These are phyloP conservation scores for Lactarius deliciosus DNA, from an alignment of 768 basidiomycete species.

Conservation along the genomic window DNA sequence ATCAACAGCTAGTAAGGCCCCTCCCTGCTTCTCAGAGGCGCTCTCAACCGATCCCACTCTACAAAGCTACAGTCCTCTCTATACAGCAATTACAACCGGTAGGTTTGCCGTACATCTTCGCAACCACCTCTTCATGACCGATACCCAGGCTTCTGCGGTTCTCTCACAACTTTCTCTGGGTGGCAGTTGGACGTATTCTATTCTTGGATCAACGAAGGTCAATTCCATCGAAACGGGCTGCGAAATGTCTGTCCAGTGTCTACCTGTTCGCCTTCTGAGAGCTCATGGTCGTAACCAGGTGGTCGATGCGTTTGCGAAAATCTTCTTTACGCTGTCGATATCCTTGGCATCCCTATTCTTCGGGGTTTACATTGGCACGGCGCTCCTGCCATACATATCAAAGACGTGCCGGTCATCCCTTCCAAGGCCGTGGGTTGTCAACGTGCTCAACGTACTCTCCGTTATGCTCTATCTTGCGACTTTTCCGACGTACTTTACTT, in stretches of 20 bases:
- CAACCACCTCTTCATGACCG: constrained; percentile 5
- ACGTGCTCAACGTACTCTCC: constrained; percentile 50
- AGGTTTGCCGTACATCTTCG: constrained; percentile 24
- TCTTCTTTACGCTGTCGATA: constrained; percentile 73
- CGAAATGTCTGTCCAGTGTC: constrained; percentile 56
- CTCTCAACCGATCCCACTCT: constrained; percentile 2
- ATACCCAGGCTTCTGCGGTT: constrained; percentile 86
- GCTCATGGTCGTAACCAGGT: constrained; percentile 49
- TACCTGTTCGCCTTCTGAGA: neutral
- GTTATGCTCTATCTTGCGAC: constrained; percentile 71
- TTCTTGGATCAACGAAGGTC: constrained; percentile 74
- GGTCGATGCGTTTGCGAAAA: constrained; percentile 81
- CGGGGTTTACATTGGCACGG: constrained; percentile 61
- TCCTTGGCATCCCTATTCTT: constrained; percentile 75
- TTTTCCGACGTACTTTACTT: constrained; percentile 74
- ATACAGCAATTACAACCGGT: constrained; percentile 88
- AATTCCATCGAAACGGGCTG: constrained; percentile 60
- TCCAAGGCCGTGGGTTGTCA: constrained; percentile 42
- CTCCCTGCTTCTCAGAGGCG: constrained; percentile 19
- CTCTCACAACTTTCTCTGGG: constrained; percentile 92
- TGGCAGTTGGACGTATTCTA: constrained; percentile 91
- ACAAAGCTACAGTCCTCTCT: constrained; percentile 82
- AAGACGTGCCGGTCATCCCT: constrained; percentile 43
- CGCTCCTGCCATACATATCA: constrained; percentile 44
- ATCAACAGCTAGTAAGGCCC: constrained; percentile 70